A percentile compares a stretch with the other conserved stretches of the same genome.
These are phyloP conservation scores for Escovopsis sp. DNA, from an alignment of 2,329 filamentous ascomycete species.

Conservation along the genomic window DNA sequence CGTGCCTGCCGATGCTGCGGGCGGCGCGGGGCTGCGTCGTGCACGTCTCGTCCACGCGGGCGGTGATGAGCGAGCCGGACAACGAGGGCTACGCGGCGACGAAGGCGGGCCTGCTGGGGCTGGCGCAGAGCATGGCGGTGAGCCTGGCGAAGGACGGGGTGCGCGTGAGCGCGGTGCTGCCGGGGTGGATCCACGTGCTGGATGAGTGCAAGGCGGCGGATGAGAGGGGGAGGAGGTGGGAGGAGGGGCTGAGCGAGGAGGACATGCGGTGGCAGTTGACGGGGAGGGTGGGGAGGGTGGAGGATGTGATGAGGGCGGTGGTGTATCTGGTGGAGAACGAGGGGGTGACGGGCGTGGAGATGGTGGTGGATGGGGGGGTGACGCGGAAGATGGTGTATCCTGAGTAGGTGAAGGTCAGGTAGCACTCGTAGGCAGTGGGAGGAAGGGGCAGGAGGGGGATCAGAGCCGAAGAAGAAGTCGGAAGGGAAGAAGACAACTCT, in stretches of 20 bases:
- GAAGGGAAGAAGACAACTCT: too few relatives aligned
- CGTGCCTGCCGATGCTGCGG: conserved; percentile 13
- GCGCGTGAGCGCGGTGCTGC: conserved; percentile 31
- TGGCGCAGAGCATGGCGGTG: conserved; percentile 32
- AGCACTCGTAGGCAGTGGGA: too few relatives aligned
- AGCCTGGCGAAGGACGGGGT: conserved; percentile 27
- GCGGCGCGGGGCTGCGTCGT: conserved; percentile 19
- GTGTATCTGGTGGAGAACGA: conserved; percentile 13
- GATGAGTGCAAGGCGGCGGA: conserved; percentile 20
- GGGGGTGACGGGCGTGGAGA: conserved; percentile 15
- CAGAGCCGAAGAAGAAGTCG: too few relatives aligned
- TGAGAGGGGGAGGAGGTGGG: conserved; percentile 24
- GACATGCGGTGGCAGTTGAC: conserved; percentile 34
- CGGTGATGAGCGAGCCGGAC: conserved; percentile 30
- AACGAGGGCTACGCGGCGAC: conserved; percentile 34
- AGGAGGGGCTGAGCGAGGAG: conserved; percentile 26
- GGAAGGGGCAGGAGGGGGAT: too few relatives aligned
- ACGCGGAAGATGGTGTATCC: conserved; percentile 18
- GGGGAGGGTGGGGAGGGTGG: conserved; percentile 32
- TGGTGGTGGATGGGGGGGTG: conserved; percentile 16
- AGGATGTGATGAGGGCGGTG: conserved; percentile 20
- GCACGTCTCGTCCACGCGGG: conserved; percentile 34
- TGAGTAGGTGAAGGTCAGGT: too few relatives aligned
- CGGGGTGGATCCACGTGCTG: conserved; percentile 35
- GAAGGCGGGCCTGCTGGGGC: conserved; percentile 33